Evolutionary conservation across 176 grass and related monocot genomes (phyloP), one percentile per base, ranked within the genome.

Genomic region (Lolium perenne): DNA sequence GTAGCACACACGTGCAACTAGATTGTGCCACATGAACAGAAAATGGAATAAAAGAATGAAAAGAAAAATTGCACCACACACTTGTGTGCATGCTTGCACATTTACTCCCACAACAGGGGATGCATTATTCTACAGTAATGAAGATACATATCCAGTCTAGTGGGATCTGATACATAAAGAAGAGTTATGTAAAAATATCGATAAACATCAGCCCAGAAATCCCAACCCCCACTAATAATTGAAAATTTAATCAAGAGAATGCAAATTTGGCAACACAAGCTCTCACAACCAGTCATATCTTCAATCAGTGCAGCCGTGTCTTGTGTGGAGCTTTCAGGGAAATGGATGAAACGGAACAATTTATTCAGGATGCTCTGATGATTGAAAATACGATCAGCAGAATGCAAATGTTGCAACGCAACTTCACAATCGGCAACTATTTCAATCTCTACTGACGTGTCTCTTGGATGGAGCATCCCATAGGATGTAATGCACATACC

Each of bases 341-440:
- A 18, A 51, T 51, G 49, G 61, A 49, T 41, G 29, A n/a, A 0
- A 35, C 15, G 25, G 15, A 46, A 2, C 10, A 26, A 55, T 3
- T 40, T 29, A 15, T 71, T 40, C 18, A 69, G 26, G 26, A 29
- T 29, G 40, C 17, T 7, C 38, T n/a, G 10, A 69, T 41, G 76
- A 58, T 15, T 65, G 38, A 20, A 56, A 69, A 6, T 45, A 60
- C 3, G 25, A 69, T 8, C 41, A 85, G 45, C 20, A 22, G 47
- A 69, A 69, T 46, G 62, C 61, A 78, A 68, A 68, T 25, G 14
- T 35, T 71, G 67, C 67, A 71, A 71, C 67, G 38, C 38, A 71
- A 71, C 77, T 32, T 48, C 50, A 59, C 18, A 58, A 79, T 63
- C 41, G 29, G 6, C 49, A 8, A 45, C n/a, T 69, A 69, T 45